Base-by-base conservation (phyloP, 495 filamentous ascomycete species). In the Aspergillus nanangensis region DNA sequence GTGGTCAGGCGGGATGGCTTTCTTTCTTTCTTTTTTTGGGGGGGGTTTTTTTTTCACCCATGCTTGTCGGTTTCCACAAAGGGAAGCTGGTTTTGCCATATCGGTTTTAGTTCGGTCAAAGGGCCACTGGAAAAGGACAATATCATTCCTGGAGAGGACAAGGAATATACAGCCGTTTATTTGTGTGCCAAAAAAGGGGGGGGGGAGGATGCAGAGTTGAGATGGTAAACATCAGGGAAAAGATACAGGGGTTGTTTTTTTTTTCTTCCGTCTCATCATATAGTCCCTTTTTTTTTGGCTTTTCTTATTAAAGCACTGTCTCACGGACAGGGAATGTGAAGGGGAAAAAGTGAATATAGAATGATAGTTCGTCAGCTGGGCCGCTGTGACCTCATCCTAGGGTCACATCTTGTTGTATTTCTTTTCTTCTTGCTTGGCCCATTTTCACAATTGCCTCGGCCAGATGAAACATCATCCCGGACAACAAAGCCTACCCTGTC, bases 391-490 rank as follows among this genome's bases (percentile, higher is more conserved):
- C 11, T 11, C 5, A 7, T 7, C 11, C 25, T 7, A 29, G 11
- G 11, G 25, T 5, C 5, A 5, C 25, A 18, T 44, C 5, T 33
- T 11, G 19, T 19, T 34, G 19, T 4, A n/a, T 4, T 13, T 17
- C 19, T 33, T 23, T 11, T 23, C 15, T 15, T 9, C 15, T 14
- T 15, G 17, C 23, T 11, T 39, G 11, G 15, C 9, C 29, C 9
- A 2, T 4, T 21, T 32, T 3, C 32, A n/a, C 23, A n/a, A 19
- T 20, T 5, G 15, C 35, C 22, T 36, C 35, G 31, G 21, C 8
- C 21, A 36, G 34, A 38, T 21, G 44, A 24, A 24, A 47, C 17
- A 47, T 14, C 32, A 20, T 31, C 41, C 25, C 25, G 25, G n/a
- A 7, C 25, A 11, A 29, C 25, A 29, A 29, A 29, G 25, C 25